phyloP scores from a whole-genome alignment of 2,329 filamentous ascomycete genomes.

The Sporothrix sp. region DNA sequence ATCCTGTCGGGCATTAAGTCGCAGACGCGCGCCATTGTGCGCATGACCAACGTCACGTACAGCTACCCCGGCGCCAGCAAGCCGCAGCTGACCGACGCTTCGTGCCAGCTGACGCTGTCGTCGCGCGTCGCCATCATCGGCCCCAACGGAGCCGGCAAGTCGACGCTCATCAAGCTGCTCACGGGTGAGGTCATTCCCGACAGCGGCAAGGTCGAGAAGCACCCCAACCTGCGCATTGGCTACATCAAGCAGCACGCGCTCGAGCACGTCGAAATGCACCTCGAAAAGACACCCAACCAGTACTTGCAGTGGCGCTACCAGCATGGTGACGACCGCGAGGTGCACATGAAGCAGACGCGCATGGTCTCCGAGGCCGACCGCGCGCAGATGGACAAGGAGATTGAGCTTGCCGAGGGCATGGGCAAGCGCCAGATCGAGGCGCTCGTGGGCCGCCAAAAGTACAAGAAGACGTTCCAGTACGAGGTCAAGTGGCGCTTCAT shows the following conservation, averaged over 20 bases:
- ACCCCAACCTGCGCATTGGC: constrained; percentile 99
- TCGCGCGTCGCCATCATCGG: constrained; percentile 99
- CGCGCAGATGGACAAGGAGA: constrained; percentile 98
- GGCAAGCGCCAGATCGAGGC: constrained; percentile 70
- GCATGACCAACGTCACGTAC: constrained; percentile 97
- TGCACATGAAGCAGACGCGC: constrained; percentile 99
- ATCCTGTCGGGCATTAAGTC: constrained; percentile 99
- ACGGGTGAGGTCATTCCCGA: constrained; percentile 98
- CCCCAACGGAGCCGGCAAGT: constrained; percentile 99
- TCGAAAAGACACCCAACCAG: constrained; percentile 95
- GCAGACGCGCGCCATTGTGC: constrained; percentile 98
- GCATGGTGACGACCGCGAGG: constrained; percentile 99
- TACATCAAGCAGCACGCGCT: constrained; percentile 99
- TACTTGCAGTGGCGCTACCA: constrained; percentile 99
- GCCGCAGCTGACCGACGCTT: constrained; percentile 85
- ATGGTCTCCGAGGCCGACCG: constrained; percentile 98
- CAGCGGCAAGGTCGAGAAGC: constrained; percentile 92
- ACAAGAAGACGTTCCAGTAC: constrained; percentile 98
- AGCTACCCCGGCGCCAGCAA: constrained; percentile 91
- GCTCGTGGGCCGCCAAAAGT: constrained; percentile 94
- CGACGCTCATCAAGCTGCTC: constrained; percentile 95
- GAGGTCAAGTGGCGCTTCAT: constrained; percentile 89
- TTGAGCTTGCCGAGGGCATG: constrained; percentile 88
- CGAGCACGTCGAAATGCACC: constrained; percentile 97
- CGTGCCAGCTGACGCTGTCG: constrained; percentile 95